Base-by-base conservation (phyloP, 2,329 filamentous ascomycete species). In the Penicillium capsulatum region DNA sequence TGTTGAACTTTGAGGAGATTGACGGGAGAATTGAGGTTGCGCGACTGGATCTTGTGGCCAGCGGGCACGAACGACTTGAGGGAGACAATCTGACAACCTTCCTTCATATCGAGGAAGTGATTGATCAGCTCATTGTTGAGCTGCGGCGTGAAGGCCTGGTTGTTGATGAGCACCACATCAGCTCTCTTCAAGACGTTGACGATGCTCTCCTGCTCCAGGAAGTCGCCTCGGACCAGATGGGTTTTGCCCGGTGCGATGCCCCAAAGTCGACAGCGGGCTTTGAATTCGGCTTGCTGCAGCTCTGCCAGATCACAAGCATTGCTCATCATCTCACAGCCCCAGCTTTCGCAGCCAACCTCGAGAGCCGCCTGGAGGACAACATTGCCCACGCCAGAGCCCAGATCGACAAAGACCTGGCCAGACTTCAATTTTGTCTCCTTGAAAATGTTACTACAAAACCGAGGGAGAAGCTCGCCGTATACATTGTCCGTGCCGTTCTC, bases 111-210 rank as follows among this genome's bases (percentile, higher is more conserved):
- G 44, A 98, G 71, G 58, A 98, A 97, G 71, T 94, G 87, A 54
- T 87, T 81, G 51, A 91, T 80, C 31, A 98, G 73, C 46, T 81
- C 79, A 58, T 87, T 84, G 66, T 97, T 98, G 39, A 96, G 77
- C 53, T 83, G 76, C 10, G 90, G 83, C 4, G 84, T 90, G 66
- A 98, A 98, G 2, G 89, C 92, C 67, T 97, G 90, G 68, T 98
- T 98, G 72, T 98, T 98, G 55, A 97, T 91, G 17, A 98, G 77
- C 13, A 98, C 80, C n/a, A 97, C 90, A 61, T 98, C 92, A 2
- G 92, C 91, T 38, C 83, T 80, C 63, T 84, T 83, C 34, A 98
- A 74, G 6, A 83, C 82, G 16, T 80, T 75, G 44, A 82, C 75
- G 34, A 96, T 87, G 42, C 74, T 73, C 11, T 76, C 63, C 51